Evolutionary conservation across 1,139 yeast genomes (phyloP).

Genomic region (Candida labiduridarum): DNA sequence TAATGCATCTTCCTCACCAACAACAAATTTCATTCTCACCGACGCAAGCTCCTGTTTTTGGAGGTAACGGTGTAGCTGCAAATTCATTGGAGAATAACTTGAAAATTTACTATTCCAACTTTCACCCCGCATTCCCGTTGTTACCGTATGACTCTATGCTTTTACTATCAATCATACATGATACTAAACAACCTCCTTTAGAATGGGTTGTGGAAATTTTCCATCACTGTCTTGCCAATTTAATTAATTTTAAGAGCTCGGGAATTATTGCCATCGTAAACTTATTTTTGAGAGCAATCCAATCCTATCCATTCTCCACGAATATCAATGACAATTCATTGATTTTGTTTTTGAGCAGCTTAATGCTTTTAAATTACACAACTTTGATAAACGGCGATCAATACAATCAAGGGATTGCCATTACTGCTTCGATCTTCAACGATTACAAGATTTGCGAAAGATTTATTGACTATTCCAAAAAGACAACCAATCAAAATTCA

Average conservation of each 20-base stretch:
- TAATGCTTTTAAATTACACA: constrained; percentile 57
- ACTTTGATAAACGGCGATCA: constrained; percentile 59
- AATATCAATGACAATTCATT: constrained; percentile 33
- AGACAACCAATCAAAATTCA: constrained; percentile 18
- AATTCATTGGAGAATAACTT: constrained; percentile 23
- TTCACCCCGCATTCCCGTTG: constrained; percentile 60
- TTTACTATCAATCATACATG: constrained; percentile 16
- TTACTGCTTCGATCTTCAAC: constrained; percentile 57
- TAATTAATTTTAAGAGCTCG: constrained; percentile 41
- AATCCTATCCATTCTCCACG: constrained; percentile 44
- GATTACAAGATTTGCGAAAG: constrained; percentile 56
- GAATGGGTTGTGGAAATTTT: constrained; percentile 50
- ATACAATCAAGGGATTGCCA: constrained; percentile 56
- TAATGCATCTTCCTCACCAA: constrained; percentile 8
- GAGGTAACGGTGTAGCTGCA: constrained; percentile 13
- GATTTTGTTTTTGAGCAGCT: constrained; percentile 45
- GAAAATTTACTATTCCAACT: constrained; percentile 49
- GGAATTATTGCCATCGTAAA: constrained; percentile 33
- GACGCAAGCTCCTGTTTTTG: constrained; percentile 6
- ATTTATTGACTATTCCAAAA: constrained; percentile 24
- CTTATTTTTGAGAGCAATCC: constrained; percentile 43
- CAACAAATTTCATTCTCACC: constrained; percentile 9
- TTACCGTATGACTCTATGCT: constrained; percentile 50
- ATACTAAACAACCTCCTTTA: constrained; percentile 27
- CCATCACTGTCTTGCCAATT: constrained; percentile 49